Evolutionary conservation across 495 filamentous ascomycete species (phyloP), one percentile per base, ranked within the genome.

Genomic region (Neurospora sp.): DNA sequence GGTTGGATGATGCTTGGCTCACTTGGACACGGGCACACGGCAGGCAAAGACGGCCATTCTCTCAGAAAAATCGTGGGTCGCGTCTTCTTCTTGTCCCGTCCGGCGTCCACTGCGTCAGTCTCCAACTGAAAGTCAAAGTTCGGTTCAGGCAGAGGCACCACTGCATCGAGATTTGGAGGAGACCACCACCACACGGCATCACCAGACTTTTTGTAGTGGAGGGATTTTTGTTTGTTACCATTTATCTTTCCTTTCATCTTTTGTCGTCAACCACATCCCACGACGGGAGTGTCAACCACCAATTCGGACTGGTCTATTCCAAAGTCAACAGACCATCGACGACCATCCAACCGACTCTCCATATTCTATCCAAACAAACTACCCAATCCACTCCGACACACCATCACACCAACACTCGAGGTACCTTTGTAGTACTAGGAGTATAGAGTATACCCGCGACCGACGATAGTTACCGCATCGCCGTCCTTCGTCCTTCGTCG

Each of bases 11-110:
- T 77, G 72, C 70, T 74, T 42, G 10, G 73, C 72, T 71, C 74
- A 37, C 35, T 70, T 69, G 72, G 60, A 69, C 72, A 60, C 54
- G 12, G 74, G 75, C 73, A 71, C 35, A 27, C 16, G 71, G 72
- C 73, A 73, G 75, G 71, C 76, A 66, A 66, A 66, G 54, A 31
- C 54, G 14, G 14, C 54, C 23, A 1, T 12, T 60, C 23, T 35
- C 5, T 16, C 54, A 76, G 72, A 78, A 82, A 80, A 79, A 77
- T 77, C 75, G 71, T 75, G 76, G 75, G 75, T 76, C 79, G 77
- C 76, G 77, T 80, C 73, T 70, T 37, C 12, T 62, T 71, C n/a
- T 44, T 40, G 18, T 49, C 39, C 71, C 27, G 31, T 60, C 71
- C 31, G 40, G 27, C 42, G 40, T 62, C 54, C 54, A 66, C 12